These are phyloP conservation scores for Boechera stricta DNA, from an alignment of 345 rosid genomes.

Conservation along the genomic window DNA sequence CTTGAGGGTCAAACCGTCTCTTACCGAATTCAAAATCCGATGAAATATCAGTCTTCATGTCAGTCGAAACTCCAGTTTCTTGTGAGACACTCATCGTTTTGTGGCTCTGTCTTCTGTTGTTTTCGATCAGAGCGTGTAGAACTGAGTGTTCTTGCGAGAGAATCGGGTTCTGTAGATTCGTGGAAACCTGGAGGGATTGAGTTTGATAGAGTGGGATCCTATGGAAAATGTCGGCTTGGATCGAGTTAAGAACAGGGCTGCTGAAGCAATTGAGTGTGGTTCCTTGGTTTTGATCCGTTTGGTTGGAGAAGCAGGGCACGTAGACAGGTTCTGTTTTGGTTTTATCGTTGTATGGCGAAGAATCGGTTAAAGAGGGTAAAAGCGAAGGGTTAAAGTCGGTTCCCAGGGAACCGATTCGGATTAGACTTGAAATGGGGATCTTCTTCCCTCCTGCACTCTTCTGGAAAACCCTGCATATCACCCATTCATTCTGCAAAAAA, in stretches of 20 bases:
- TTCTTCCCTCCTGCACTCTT: conserved; percentile 80
- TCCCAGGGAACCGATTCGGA: conserved; percentile 50
- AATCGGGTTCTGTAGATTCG: conserved; percentile 48
- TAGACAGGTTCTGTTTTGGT: conserved; percentile 55
- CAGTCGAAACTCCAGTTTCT: conserved; percentile 56
- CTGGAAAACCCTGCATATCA: conserved; percentile 86
- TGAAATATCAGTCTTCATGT: conserved; percentile 52
- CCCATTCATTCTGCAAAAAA: conserved; percentile 85
- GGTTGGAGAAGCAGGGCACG: conserved; percentile 99
- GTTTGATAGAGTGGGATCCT: conserved; percentile 46
- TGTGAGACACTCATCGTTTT: conserved; percentile 68
- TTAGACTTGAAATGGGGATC: conserved; percentile 64
- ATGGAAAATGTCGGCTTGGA: conserved; percentile 48
- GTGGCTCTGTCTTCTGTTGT: conserved; percentile 50
- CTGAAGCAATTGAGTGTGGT: conserved; percentile 47
- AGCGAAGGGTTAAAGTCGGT: conserved; percentile 55
- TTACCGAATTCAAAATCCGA: conserved; percentile 59
- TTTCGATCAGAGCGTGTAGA: conserved; percentile 59
- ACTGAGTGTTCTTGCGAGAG: conserved; percentile 57
- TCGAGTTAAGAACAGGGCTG: conserved; percentile 46
- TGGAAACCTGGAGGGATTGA: conserved; percentile 41
- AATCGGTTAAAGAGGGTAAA: conserved; percentile 75
- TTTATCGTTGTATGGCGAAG: conserved; percentile 54
- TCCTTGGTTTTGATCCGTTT: conserved; percentile 48
- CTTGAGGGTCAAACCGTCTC: conserved; percentile 54